Evolutionary conservation across 2,329 filamentous ascomycete genomes (phyloP).

Genomic region (Trichoderma sp.): DNA sequence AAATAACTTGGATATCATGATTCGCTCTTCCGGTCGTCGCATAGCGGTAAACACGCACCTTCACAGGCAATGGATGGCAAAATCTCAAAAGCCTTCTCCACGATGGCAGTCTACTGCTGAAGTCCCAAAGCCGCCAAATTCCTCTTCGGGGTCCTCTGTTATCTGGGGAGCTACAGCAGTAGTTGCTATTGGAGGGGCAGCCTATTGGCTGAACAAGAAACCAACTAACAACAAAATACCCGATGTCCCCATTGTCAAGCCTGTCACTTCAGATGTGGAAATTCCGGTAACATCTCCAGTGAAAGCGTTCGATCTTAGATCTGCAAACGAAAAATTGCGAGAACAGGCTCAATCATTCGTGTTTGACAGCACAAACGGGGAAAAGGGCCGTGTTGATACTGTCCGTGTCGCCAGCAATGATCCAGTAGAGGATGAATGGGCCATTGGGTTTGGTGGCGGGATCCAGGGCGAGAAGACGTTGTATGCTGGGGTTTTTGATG

Average conservation of each 20-base stretch:
- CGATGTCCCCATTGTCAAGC: conserved; percentile 9
- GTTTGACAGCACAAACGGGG: conserved; percentile 31
- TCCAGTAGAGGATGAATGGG: conserved; percentile 41
- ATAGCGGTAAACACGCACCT: neutral
- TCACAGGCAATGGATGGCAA: neutral
- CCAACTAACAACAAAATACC: neutral
- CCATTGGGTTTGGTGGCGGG: conserved; percentile 35
- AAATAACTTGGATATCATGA: neutral
- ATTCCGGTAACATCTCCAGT: conserved; percentile 34
- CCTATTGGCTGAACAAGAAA: neutral
- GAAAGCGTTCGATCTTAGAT: conserved; percentile 29
- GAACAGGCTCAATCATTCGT: conserved; percentile 34
- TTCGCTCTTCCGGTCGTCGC: neutral
- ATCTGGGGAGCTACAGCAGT: neutral
- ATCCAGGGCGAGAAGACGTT: conserved; percentile 32
- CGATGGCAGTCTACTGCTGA: neutral
- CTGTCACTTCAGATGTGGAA: conserved; percentile 25
- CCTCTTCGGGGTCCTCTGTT: neutral
- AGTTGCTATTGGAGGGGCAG: neutral
- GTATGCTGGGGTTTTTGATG: conserved; percentile 49
- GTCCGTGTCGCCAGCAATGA: conserved; percentile 39
- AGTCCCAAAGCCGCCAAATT: neutral
- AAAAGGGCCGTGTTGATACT: conserved; percentile 37
- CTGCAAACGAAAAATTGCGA: conserved; percentile 35
- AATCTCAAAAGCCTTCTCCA: neutral